Conservation (phyloP, 2,329 filamentous ascomycete species). For the Metarhizium rileyi region DNA sequence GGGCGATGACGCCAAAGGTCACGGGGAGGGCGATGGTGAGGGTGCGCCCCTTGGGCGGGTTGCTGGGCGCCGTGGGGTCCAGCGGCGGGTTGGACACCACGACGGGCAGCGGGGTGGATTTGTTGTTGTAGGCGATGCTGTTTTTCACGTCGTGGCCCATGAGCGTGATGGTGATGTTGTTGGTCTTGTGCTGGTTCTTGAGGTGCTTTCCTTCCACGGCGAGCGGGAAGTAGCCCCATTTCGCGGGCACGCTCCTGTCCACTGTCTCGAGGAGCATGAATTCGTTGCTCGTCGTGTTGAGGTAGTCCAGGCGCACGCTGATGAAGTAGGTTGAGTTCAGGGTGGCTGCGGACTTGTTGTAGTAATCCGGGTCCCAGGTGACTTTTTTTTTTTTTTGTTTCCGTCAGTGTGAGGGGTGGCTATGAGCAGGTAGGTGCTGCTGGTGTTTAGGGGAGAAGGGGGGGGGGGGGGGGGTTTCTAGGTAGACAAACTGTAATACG, state of each 20-base stretch:
- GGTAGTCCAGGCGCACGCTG: slow-evolving; percentile 23
- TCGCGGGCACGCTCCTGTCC: slow-evolving; percentile 22
- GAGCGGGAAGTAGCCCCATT: slow-evolving; percentile 40
- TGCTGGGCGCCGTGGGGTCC: slow-evolving; percentile 26
- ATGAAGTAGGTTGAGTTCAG: slow-evolving; percentile 10
- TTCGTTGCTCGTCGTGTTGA: slow-evolving; percentile 26
- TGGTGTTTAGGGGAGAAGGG: not conserved
- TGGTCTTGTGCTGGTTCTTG: slow-evolving; percentile 8
- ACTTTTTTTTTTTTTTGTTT: slow-evolving; percentile 24
- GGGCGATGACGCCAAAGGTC: slow-evolving; percentile 34
- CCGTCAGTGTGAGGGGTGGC: not conserved
- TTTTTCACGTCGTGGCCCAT: slow-evolving; percentile 22
- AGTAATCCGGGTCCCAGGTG: slow-evolving; percentile 46
- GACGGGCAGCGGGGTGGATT: slow-evolving; percentile 33
- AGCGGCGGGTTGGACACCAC: slow-evolving; percentile 22
- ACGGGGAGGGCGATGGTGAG: slow-evolving; percentile 44
- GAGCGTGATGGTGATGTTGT: slow-evolving; percentile 41
- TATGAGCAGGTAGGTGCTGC: not conserved
- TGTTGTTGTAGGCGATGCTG: slow-evolving; percentile 24
- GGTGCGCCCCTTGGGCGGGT: slow-evolving; percentile 25
- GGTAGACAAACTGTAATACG: slow-evolving; percentile 41
- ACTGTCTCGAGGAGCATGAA: slow-evolving; percentile 26
- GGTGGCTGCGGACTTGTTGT: slow-evolving; percentile 28
- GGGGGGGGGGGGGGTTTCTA: not conserved
- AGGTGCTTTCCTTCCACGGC: slow-evolving; percentile 26